Conservation (phyloP, 2,329 filamentous ascomycete genomes). For the Dactylellina drechsleri region DNA sequence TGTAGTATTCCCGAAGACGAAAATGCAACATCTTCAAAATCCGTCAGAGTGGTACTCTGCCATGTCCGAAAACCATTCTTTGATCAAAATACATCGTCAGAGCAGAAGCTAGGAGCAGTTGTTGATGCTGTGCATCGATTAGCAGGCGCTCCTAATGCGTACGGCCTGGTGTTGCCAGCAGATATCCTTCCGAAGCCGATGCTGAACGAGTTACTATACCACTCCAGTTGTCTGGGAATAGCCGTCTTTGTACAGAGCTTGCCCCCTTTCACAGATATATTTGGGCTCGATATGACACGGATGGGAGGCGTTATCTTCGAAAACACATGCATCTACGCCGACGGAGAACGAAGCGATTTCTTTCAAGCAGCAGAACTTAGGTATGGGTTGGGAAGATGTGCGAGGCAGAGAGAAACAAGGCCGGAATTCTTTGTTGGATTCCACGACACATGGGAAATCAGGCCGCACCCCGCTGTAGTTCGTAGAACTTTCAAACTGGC, state of each 20-base stretch:
- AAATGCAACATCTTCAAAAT: constrained; percentile 9
- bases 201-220: constrained; percentile 45
- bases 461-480: constrained; percentile 60
- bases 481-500: constrained; percentile 61
- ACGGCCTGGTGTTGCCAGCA: constrained; percentile 32
- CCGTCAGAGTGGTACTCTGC: constrained; percentile 36
- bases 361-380: constrained; percentile 63
- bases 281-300: constrained; percentile 59
- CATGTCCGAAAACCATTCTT: constrained; percentile 44
- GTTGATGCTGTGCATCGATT: constrained; percentile 50
- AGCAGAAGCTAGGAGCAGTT: constrained; percentile 44
- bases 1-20: constrained; percentile 48
- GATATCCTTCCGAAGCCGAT: constrained; percentile 50
- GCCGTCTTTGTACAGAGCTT: constrained; percentile 45
- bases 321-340: constrained; percentile 63
- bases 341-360: constrained; percentile 64
- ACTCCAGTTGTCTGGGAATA: constrained; percentile 38
- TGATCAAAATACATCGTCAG: constrained; percentile 32
- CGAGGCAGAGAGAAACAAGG: constrained; percentile 59
- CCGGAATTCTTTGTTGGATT: constrained; percentile 62
- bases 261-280: constrained; percentile 44
- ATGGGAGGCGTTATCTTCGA: constrained; percentile 63
- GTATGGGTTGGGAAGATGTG: constrained; percentile 59
- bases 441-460: constrained; percentile 60
- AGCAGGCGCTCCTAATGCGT: constrained; percentile 38